Percentiles rank a stretch among this genome's conserved stretches.
Conservation (phyloP, 345 rosid species). For the Camelina neglecta region DNA sequence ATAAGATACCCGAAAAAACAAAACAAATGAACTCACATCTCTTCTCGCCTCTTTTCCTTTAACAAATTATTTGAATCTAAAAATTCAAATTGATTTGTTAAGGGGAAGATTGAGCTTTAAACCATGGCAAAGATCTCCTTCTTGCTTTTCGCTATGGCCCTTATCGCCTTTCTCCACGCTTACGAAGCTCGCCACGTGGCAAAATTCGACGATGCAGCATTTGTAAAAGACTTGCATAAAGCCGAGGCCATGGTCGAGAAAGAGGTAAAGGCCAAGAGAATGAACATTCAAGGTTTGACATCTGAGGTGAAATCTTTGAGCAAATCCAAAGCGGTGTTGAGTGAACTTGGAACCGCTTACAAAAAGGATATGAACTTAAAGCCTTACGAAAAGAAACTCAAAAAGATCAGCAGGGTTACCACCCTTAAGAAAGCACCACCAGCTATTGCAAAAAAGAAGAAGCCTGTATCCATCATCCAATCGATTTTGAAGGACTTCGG, state of each 20-base stretch:
- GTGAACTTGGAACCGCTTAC: conserved; percentile 10
- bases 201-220: not conserved
- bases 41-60: conserved; percentile 40
- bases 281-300: conserved; percentile 3
- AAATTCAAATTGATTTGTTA: conserved; percentile 41
- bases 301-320: conserved; percentile 19
- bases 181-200: conserved; percentile 31
- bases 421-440: not conserved
- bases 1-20: conserved; percentile 12
- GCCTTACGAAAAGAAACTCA: conserved; percentile 28
- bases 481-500: conserved; percentile 41
- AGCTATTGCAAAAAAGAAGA: not conserved
- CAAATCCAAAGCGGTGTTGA: conserved; percentile 12
- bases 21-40: conserved; percentile 24
- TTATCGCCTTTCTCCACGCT: conserved; percentile 31
- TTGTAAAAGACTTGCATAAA: conserved; percentile 33
- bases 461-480: conserved; percentile 33
- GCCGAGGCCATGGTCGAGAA: conserved; percentile 23
- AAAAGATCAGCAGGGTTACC: not conserved
- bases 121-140: conserved; percentile 42
- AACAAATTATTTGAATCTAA: conserved; percentile 39
- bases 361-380: conserved; percentile 7
- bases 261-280: conserved; percentile 27
- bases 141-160: conserved; percentile 24
- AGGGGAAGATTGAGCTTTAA: conserved; percentile 33